Conservation (phyloP, 2,329 filamentous ascomycete species). For the Sporothrix brunneoviolacea region DNA sequence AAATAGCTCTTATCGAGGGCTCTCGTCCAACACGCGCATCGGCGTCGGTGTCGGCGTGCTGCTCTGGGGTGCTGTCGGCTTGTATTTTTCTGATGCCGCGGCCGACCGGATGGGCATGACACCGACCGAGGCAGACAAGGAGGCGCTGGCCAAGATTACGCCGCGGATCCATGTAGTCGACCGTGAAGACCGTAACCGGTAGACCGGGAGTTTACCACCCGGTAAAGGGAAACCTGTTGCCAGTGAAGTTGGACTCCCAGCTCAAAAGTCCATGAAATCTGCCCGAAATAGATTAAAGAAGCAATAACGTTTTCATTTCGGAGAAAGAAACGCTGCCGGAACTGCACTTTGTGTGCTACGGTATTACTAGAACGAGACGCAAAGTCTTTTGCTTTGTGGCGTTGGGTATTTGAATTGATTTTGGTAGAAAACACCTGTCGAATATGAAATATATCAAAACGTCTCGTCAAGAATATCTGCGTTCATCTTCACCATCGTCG, state of each 20-base stretch:
- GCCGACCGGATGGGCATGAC: conserved; percentile 68
- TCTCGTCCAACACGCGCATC: conserved; percentile 63
- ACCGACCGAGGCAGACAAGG: conserved; percentile 66
- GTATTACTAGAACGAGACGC: too few relatives aligned
- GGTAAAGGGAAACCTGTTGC: too few relatives aligned
- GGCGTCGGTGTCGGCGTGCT: conserved; percentile 68
- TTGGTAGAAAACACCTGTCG: too few relatives aligned
- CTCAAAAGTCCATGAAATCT: too few relatives aligned
- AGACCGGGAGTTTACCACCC: too few relatives aligned
- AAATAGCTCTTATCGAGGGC: conserved; percentile 60
- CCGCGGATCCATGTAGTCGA: conserved; percentile 60
- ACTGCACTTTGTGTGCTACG: too few relatives aligned
- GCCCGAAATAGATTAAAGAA: too few relatives aligned
- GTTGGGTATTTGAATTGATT: too few relatives aligned
- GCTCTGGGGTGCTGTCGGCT: conserved; percentile 65
- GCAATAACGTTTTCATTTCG: too few relatives aligned
- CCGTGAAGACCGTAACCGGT: conserved; percentile 25
- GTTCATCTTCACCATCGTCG: conserved; percentile 60
- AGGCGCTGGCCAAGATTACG: conserved; percentile 52
- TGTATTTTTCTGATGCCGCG: conserved; percentile 65
- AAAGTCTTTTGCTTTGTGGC: too few relatives aligned
- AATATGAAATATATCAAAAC: conserved; percentile 43
- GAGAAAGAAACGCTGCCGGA: too few relatives aligned
- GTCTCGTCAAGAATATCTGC: conserved; percentile 56
- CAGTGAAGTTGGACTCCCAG: too few relatives aligned